A percentile compares a stretch with the other conserved stretches of the same genome.
Evolutionary conservation across 495 filamentous ascomycete genomes (phyloP).

Genomic region (Pyronema omphalodes): DNA sequence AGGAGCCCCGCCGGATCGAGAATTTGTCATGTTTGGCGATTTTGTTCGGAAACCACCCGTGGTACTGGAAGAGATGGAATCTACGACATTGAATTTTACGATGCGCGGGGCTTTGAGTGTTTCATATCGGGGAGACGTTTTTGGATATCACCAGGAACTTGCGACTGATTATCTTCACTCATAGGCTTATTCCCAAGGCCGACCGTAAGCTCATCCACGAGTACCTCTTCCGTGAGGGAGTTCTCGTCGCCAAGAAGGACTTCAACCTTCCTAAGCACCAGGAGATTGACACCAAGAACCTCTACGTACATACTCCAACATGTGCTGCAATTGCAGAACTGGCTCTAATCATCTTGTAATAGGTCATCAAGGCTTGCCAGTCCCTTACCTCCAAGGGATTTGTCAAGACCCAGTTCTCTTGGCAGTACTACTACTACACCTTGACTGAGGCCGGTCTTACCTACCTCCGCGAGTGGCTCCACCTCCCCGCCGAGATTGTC

Average conservation of each 20-base stretch:
- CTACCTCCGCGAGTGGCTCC: slow-evolving; percentile 99
- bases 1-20: neutral
- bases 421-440: slow-evolving; percentile 99
- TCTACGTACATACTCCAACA: slow-evolving; percentile 37
- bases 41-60: no score
- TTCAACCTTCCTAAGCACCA: slow-evolving; percentile 82
- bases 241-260: slow-evolving; percentile 98
- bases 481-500: slow-evolving; percentile 98
- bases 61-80: no score
- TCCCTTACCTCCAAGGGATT: slow-evolving; percentile 93
- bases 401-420: slow-evolving; percentile 99
- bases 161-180: neutral
- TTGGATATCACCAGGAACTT: neutral
- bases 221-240: slow-evolving; percentile 99
- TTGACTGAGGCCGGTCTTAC: slow-evolving; percentile 97
- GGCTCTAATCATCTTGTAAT: neutral
- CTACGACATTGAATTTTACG: no score
- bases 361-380: slow-evolving; percentile 95
- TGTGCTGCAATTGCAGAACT: slow-evolving; percentile 1
- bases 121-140: no score
- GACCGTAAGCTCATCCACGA: slow-evolving; percentile 99
- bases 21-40: no score
- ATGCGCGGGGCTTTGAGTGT: no score
- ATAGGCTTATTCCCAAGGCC: slow-evolving; percentile 93
- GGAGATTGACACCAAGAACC: slow-evolving; percentile 97